A percentile compares a stretch with the other conserved stretches of the same genome.
These are phyloP conservation scores for Jaenimonas drosophilae DNA, from an alignment of 208 protist species.

Conservation along the genomic window DNA sequence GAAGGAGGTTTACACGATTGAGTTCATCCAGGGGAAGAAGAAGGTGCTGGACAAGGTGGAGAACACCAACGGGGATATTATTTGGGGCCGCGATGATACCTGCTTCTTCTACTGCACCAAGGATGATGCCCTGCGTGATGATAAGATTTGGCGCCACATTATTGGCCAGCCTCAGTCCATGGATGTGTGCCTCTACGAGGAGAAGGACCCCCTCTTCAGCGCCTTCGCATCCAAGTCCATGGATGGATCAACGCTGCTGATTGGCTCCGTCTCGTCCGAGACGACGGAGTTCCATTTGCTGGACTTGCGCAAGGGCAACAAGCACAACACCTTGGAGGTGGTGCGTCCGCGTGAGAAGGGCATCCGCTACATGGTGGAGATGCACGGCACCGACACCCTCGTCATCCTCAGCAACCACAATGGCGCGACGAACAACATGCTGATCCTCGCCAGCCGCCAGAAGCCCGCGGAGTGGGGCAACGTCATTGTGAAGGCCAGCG, in stretches of 20 bases:
- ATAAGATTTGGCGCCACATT: constrained; percentile 84
- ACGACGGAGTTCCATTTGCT: constrained; percentile 73
- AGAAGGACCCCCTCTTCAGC: constrained; percentile 67
- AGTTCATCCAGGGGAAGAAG: constrained; percentile 23
- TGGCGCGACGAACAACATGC: constrained; percentile 66
- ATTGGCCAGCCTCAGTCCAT: constrained; percentile 53
- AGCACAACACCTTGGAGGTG: constrained; percentile 36
- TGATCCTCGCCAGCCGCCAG: constrained; percentile 41
- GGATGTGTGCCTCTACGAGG: constrained; percentile 74
- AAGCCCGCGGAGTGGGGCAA: constrained; percentile 26
- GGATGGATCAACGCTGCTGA: constrained; percentile 52
- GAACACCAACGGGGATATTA: constrained; percentile 62
- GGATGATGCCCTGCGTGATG: constrained; percentile 60
- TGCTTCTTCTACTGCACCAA: constrained; percentile 82
- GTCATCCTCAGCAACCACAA: constrained; percentile 75
- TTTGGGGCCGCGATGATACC: constrained; percentile 49
- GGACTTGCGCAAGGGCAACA: constrained; percentile 56
- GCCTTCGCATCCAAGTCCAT: constrained; percentile 39
- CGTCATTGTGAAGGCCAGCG: constrained; percentile 45
- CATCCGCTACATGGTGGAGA: constrained; percentile 62
- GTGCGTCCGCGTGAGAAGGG: constrained; percentile 71
- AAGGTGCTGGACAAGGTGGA: constrained; percentile 35
- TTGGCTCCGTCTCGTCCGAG: constrained; percentile 56
- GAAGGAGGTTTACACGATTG: constrained; percentile 80
- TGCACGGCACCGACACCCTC: constrained; percentile 62